Evolutionary conservation across 2,329 filamentous ascomycete genomes (phyloP).

Genomic region (Esteya vermicola): DNA sequence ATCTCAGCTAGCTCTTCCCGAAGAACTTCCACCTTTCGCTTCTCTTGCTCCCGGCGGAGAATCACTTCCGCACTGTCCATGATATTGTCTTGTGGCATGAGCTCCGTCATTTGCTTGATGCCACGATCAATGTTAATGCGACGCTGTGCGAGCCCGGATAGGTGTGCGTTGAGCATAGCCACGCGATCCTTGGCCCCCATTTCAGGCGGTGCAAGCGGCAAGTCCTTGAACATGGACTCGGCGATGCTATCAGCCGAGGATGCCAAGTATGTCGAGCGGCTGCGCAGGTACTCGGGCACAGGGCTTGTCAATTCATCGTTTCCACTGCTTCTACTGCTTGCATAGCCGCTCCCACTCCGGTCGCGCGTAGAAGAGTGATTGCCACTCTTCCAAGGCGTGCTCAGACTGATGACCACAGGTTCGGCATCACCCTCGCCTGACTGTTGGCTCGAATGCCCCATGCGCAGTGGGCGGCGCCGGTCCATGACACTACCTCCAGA

Average conservation of each 20-base stretch:
- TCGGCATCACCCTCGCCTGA: conserved; percentile 5
- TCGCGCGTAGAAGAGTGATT: conserved; percentile 6
- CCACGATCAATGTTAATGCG: conserved; percentile 57
- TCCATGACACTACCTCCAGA: conserved; percentile 21
- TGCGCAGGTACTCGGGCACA: neutral
- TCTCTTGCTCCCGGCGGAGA: conserved; percentile 39
- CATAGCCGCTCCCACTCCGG: conserved; percentile 5
- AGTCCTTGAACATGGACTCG: conserved; percentile 34
- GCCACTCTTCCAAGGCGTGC: conserved; percentile 17
- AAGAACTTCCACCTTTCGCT: conserved; percentile 52
- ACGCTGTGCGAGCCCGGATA: conserved; percentile 50
- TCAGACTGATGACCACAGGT: conserved; percentile 21
- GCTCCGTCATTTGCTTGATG: conserved; percentile 63
- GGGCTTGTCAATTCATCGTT: conserved; percentile 1
- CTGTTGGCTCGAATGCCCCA: conserved; percentile 9
- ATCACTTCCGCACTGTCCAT: conserved; percentile 51
- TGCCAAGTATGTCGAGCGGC: neutral
- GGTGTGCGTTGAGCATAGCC: conserved; percentile 48
- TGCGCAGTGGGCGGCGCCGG: conserved; percentile 21
- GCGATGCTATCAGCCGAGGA: conserved; percentile 18
- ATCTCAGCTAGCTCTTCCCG: conserved; percentile 57
- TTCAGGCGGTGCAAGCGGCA: conserved; percentile 49
- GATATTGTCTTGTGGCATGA: conserved; percentile 59
- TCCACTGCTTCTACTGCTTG: conserved; percentile 2
- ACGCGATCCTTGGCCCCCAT: conserved; percentile 46